Percentiles rank a stretch among this genome's conserved stretches.
phyloP scores from a whole-genome alignment of 148 eudicot genomes.

The Cornus controversa region DNA sequence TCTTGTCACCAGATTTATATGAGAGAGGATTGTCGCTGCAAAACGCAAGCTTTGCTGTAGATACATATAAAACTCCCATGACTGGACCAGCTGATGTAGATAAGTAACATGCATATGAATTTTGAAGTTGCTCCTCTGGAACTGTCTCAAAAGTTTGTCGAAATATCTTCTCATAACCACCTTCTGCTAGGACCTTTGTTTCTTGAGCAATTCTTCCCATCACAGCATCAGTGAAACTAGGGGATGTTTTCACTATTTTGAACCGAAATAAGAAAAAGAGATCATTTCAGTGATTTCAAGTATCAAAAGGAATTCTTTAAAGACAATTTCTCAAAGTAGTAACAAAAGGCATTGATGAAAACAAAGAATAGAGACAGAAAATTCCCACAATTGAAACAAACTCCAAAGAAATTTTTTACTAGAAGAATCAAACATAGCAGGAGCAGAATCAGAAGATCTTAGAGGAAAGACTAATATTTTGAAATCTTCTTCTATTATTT shows the following conservation, averaged over 20 bases:
- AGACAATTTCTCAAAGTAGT: not conserved
- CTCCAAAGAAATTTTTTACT: too few species aligned
- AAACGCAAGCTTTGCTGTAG: conserved; percentile 89
- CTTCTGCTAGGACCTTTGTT: conserved; percentile 92
- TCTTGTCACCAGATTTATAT: conserved; percentile 67
- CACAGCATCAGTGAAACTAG: conserved; percentile 91
- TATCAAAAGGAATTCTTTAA: not conserved
- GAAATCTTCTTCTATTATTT: too few species aligned
- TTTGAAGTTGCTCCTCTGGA: conserved; percentile 77
- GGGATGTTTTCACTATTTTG: conserved; percentile 78
- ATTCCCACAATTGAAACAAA: too few species aligned
- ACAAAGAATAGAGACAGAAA: too few species aligned
- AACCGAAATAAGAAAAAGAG: not conserved
- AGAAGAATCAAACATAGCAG: too few species aligned
- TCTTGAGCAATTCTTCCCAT: conserved; percentile 95
- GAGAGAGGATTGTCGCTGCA: conserved; percentile 94
- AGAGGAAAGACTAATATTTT: too few species aligned
- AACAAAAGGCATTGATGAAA: not conserved
- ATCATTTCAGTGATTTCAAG: not conserved
- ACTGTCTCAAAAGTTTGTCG: conserved; percentile 85
- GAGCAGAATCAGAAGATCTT: too few species aligned
- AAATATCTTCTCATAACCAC: conserved; percentile 89
- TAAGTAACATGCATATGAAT: conserved; percentile 79
- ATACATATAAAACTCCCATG: conserved; percentile 82
- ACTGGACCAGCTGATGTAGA: conserved; percentile 98